Conservation (phyloP, 2,329 filamentous ascomycete species). For the Zasmidium cellare region DNA sequence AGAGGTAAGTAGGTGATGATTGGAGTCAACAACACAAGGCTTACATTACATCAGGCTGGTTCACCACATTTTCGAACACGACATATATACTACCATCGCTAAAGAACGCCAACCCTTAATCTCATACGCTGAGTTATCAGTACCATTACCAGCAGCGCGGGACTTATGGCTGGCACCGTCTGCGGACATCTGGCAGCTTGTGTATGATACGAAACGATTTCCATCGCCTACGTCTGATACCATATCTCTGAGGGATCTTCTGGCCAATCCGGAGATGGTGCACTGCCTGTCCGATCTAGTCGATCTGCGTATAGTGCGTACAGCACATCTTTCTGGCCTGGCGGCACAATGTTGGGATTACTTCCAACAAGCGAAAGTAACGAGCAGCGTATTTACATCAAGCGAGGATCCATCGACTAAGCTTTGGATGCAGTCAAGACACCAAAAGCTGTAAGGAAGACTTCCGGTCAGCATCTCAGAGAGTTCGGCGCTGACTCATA, state of each 20-base stretch:
- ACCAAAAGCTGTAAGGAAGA: constrained; percentile 20
- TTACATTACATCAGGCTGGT: constrained; percentile 12
- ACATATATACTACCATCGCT: constrained; percentile 22
- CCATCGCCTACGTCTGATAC: not conserved
- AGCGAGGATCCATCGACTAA: constrained; percentile 15
- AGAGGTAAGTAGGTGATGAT: constrained; percentile 2
- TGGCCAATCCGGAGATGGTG: constrained; percentile 4
- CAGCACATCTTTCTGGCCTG: constrained; percentile 14
- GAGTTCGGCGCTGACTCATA: not conserved
- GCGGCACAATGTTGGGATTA: constrained; percentile 23
- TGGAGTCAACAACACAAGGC: not conserved
- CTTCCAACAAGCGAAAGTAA: constrained; percentile 17
- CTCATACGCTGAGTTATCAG: constrained; percentile 21
- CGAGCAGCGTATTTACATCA: constrained; percentile 1
- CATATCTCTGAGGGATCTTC: constrained; percentile 14
- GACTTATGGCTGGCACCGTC: constrained; percentile 21
- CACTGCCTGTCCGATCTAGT: constrained; percentile 12
- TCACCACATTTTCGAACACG: constrained; percentile 24
- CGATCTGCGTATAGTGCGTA: constrained; percentile 15
- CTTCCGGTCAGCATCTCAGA: no score
- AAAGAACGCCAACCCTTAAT: constrained; percentile 22
- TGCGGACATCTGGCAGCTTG: constrained; percentile 16
- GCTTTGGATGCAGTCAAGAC: constrained; percentile 24
- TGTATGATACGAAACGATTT: not conserved
- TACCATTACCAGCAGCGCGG: constrained; percentile 20